A percentile compares a stretch with the other conserved stretches of the same genome.
These are phyloP conservation scores for Neodidymelliopsis sp. DNA, from an alignment of 2,329 filamentous ascomycete genomes.

Conservation along the genomic window DNA sequence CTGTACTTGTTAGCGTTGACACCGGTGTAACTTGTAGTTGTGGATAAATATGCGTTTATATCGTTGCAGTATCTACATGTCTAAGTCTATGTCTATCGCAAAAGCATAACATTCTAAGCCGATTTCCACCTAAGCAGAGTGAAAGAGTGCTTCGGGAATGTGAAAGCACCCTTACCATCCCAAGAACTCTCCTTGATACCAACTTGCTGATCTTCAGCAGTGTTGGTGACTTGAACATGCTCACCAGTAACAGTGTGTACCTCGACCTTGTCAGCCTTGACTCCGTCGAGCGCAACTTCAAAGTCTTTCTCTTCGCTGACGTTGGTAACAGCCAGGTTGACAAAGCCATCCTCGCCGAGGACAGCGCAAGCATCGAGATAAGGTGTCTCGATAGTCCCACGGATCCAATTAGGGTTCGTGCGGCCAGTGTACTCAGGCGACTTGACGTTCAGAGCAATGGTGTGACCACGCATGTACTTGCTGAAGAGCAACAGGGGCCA, in stretches of 20 bases:
- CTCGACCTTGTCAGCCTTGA: constrained; percentile 56
- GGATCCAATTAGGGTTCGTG: constrained; percentile 71
- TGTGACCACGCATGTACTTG: constrained; percentile 76
- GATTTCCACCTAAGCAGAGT: constrained; percentile 68
- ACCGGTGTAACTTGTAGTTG: no score
- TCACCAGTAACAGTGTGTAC: constrained; percentile 70
- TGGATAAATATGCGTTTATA: no score
- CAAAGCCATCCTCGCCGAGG: constrained; percentile 64
- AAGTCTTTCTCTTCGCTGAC: constrained; percentile 67
- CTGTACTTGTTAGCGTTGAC: no score
- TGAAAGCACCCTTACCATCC: constrained; percentile 68
- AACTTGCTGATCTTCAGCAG: constrained; percentile 68
- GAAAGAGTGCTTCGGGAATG: constrained; percentile 74
- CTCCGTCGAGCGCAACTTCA: constrained; percentile 66
- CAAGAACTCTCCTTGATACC: constrained; percentile 67
- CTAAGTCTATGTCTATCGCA: not conserved
- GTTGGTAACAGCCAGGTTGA: constrained; percentile 77
- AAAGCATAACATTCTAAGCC: not conserved
- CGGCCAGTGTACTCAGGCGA: constrained; percentile 69
- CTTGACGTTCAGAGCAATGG: constrained; percentile 70
- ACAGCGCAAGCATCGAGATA: constrained; percentile 74
- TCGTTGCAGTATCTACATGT: no score
- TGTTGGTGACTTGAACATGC: constrained; percentile 67
- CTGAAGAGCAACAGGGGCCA: constrained; percentile 76
- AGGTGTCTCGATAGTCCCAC: constrained; percentile 70